Evolutionary conservation across 305 asterid species (phyloP).

Genomic region (Solanum chacoense): DNA sequence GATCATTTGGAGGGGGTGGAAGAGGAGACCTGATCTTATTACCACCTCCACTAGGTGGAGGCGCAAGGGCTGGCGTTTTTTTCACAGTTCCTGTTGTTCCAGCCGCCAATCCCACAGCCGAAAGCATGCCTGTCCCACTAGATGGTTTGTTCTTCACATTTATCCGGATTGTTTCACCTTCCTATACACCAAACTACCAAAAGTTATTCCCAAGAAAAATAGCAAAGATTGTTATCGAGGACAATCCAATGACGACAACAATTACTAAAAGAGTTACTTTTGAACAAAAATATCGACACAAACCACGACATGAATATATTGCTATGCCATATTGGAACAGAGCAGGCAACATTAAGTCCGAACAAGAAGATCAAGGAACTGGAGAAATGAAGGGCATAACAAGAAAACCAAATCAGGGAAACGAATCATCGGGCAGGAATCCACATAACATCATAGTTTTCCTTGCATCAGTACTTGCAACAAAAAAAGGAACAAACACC

Average conservation of each 20-base stretch:
- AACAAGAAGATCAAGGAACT: neutral
- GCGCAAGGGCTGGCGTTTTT: slow-evolving; percentile 59
- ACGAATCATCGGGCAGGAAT: neutral
- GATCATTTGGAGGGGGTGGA: slow-evolving; percentile 87
- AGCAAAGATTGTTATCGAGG: neutral
- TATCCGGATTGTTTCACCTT: slow-evolving; percentile 90
- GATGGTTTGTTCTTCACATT: slow-evolving; percentile 74
- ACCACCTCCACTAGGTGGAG: slow-evolving; percentile 59
- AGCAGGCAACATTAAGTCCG: neutral
- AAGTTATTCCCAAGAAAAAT: slow-evolving; percentile 2
- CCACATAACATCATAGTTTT: neutral
- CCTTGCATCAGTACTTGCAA: neutral
- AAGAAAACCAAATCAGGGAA: neutral
- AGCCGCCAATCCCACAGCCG: slow-evolving; percentile 57
- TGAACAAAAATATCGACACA: neutral
- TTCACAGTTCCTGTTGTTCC: slow-evolving; percentile 36
- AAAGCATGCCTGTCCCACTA: slow-evolving; percentile 82
- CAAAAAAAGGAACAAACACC: neutral
- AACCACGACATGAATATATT: neutral
- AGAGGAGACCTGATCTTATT: slow-evolving; percentile 62
- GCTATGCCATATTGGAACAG: neutral
- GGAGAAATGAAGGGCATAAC: neutral
- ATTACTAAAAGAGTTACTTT: neutral
- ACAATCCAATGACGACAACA: neutral
- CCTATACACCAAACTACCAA: slow-evolving; percentile 29